phyloP scores from a whole-genome alignment of 345 rosid genomes.

The Gossypium herbaceum region DNA sequence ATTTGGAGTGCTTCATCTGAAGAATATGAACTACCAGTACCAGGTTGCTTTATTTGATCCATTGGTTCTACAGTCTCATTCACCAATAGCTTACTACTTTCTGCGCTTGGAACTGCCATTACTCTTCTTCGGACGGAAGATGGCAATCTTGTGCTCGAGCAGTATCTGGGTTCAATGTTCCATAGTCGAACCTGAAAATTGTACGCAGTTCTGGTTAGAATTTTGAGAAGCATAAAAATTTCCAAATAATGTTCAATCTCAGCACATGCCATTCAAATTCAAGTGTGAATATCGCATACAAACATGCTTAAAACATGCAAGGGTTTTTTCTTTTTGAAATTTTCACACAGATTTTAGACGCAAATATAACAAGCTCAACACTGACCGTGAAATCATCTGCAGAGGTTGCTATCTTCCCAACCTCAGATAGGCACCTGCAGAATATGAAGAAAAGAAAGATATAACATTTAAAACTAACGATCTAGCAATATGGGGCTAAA shows the following conservation, averaged over 20 bases:
- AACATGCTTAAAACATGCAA: background rate
- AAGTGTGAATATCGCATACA: background rate
- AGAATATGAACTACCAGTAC: conserved; percentile 14
- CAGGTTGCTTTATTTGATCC: conserved; percentile 26
- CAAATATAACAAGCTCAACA: background rate
- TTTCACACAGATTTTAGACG: no score
- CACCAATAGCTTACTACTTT: conserved; percentile 35
- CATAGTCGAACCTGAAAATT: conserved; percentile 58
- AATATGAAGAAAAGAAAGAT: background rate
- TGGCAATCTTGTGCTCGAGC: conserved; percentile 41
- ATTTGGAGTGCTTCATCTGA: conserved; percentile 28
- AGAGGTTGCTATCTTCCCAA: conserved; percentile 66
- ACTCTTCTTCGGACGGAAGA: conserved; percentile 61
- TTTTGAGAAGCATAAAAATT: background rate
- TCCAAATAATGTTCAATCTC: background rate
- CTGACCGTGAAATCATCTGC: conserved; percentile 82
- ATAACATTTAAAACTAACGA: background rate
- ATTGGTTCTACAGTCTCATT: conserved; percentile 32
- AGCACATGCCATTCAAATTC: background rate
- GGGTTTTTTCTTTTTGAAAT: no score
- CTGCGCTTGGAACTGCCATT: conserved; percentile 53
- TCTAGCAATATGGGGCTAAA: background rate
- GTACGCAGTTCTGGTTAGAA: background rate
- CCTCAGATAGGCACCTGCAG: conserved; percentile 59
- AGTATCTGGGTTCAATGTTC: conserved; percentile 43